These are phyloP conservation scores for Nigrospora oryzae DNA, from an alignment of 2,329 filamentous ascomycete species.

Conservation along the genomic window DNA sequence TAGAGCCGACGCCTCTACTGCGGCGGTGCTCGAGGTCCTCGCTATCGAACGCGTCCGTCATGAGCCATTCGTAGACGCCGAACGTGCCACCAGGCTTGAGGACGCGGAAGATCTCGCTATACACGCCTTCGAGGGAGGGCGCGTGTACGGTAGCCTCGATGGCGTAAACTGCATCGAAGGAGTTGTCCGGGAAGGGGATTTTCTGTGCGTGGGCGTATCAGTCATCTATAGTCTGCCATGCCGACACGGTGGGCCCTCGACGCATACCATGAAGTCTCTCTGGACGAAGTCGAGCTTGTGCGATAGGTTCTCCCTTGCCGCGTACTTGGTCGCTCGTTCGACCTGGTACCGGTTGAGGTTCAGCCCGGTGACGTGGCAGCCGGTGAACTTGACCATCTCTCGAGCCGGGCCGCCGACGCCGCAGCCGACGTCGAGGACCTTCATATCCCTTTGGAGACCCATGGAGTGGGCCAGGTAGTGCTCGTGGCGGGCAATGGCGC, in stretches of 20 bases:
- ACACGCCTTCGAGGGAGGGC: conserved; percentile 63
- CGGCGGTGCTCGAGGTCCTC: conserved; percentile 58
- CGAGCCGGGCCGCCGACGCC: conserved; percentile 69
- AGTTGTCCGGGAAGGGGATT: conserved; percentile 62
- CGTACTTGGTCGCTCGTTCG: conserved; percentile 60
- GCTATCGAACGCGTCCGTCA: conserved; percentile 70
- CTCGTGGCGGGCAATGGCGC: conserved; percentile 69
- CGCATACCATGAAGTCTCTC: conserved; percentile 72
- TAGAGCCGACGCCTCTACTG: too few relatives aligned
- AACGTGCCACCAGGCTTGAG: conserved; percentile 71
- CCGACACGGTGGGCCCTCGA: too few relatives aligned
- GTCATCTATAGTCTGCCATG: too few relatives aligned
- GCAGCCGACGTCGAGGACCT: conserved; percentile 67
- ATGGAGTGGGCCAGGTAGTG: conserved; percentile 69
- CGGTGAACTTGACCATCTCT: conserved; percentile 67
- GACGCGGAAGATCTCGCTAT: conserved; percentile 64
- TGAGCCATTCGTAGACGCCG: conserved; percentile 74
- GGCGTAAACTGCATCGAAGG: conserved; percentile 69
- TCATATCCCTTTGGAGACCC: conserved; percentile 55
- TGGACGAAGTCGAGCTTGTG: conserved; percentile 61
- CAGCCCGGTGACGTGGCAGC: conserved; percentile 59
- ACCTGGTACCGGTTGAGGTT: conserved; percentile 83
- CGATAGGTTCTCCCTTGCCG: conserved; percentile 54
- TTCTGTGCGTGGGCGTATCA: too few relatives aligned
- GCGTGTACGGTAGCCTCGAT: conserved; percentile 74